phyloP scores from a whole-genome alignment of 2,329 filamentous ascomycete genomes.

The Ascochyta viciae-villosae region DNA sequence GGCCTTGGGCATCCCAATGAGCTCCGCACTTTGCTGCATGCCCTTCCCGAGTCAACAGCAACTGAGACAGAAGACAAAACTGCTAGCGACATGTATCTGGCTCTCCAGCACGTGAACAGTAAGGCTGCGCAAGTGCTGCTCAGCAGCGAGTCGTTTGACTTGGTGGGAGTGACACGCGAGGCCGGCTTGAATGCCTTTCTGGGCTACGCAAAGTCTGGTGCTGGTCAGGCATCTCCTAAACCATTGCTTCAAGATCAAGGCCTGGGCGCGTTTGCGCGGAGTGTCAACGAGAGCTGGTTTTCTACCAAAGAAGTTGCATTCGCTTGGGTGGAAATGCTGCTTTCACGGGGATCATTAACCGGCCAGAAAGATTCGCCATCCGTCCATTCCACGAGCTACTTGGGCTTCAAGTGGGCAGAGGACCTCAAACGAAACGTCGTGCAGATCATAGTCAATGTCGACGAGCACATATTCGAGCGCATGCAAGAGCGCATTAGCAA shows the following conservation, averaged over 20 bases:
- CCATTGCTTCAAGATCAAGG: conserved; percentile 51
- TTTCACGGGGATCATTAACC: conserved; percentile 51
- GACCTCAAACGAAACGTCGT: conserved; percentile 63
- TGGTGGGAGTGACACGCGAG: conserved; percentile 58
- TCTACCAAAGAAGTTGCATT: conserved; percentile 61
- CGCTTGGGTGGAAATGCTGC: conserved; percentile 60
- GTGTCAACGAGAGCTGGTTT: conserved; percentile 57
- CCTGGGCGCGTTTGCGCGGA: conserved; percentile 51
- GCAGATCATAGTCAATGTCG: conserved; percentile 60
- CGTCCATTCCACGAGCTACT: conserved; percentile 57
- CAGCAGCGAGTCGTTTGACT: conserved; percentile 58
- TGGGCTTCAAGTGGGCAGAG: conserved; percentile 62
- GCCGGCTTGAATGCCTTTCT: conserved; percentile 63
- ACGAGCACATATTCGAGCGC: conserved; percentile 59
- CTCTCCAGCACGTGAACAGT: conserved; percentile 46
- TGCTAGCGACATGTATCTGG: conserved; percentile 52
- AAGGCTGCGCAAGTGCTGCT: conserved; percentile 57
- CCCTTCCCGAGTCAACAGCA: conserved; percentile 18
- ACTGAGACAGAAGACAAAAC: conserved; percentile 41
- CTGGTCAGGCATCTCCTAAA: conserved; percentile 50
- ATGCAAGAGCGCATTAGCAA: conserved; percentile 45
- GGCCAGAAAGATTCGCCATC: conserved; percentile 16
- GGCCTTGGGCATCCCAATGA: conserved; percentile 53
- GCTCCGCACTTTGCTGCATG: conserved; percentile 39
- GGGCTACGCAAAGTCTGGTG: conserved; percentile 60